Evolutionary conservation across 1,284 basidiomycete genomes (phyloP).

Genomic region (Vanrija sp.): DNA sequence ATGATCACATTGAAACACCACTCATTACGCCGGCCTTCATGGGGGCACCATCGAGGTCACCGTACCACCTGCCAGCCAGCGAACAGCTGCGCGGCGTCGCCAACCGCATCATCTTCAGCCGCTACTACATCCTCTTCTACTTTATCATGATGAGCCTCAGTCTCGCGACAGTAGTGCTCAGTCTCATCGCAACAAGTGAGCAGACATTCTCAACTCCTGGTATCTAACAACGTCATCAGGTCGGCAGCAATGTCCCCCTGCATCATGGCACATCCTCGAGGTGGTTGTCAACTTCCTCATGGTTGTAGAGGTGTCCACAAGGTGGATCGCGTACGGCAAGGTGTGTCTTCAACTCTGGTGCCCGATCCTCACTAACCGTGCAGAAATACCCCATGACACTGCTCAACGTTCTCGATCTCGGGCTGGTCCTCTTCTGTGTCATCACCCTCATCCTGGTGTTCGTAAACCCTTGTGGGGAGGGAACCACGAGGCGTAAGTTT

Average conservation of each 20-base stretch:
- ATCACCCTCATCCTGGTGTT: slow-evolving; percentile 80
- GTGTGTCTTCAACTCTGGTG: slow-evolving; percentile 53
- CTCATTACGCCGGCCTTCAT: slow-evolving; percentile 1
- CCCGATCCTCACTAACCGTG: neutral
- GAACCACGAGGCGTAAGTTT: slow-evolving; percentile 36
- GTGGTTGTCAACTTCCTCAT: slow-evolving; percentile 84
- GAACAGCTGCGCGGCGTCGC: slow-evolving; percentile 48
- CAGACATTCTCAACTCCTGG: neutral
- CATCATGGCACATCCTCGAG: slow-evolving; percentile 82
- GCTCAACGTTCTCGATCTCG: slow-evolving; percentile 81
- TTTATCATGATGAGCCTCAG: slow-evolving; percentile 83
- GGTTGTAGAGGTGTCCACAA: slow-evolving; percentile 84
- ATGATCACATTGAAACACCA: slow-evolving; percentile 7
- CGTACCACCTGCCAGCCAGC: slow-evolving; percentile 40
- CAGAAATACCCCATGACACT: slow-evolving; percentile 95
- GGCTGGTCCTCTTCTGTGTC: slow-evolving; percentile 78
- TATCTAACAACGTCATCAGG: slow-evolving; percentile 12
- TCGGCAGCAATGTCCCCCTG: slow-evolving; percentile 43
- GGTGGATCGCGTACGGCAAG: slow-evolving; percentile 82
- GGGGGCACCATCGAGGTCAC: slow-evolving; percentile 28
- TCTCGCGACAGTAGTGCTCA: slow-evolving; percentile 84
- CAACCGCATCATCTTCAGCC: slow-evolving; percentile 46
- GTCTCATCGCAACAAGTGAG: slow-evolving; percentile 54
- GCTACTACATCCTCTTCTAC: slow-evolving; percentile 62
- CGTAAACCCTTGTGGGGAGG: slow-evolving; percentile 52